Evolutionary conservation across 225 moss, liverwort and hornwort genomes (phyloP), one percentile per base, ranked within the genome.

Genomic region (Climacium dendroides): DNA sequence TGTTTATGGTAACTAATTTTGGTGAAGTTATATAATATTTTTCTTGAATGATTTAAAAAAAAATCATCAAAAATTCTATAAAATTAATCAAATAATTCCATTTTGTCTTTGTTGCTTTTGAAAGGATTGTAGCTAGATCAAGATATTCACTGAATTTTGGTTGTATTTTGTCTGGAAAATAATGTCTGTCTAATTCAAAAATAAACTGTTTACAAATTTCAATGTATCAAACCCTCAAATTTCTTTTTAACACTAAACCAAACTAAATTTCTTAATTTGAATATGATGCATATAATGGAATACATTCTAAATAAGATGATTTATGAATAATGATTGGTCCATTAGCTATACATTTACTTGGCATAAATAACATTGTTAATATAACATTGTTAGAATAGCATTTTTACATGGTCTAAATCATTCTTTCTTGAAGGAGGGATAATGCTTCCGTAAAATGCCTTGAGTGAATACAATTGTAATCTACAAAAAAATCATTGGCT

Each of bases 121-220:
- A 43, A 26, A 26, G 3, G 41, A 15, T 41, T 43, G 25, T 43
- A 70, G n/a, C n/a, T n/a, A 43, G 9, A 41, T 3, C 9, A 41
- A 41, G 7, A 41, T 70, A 41, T 15, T n/a, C 41, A 2, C 26
- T 70, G 9, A 71, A 8, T 15, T 26, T 43, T 43, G 26, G 26
- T 9, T 71, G 3, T 26, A 26, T 26, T 26, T 43, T 0, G 1
- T n/a, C 18, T 0, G 5, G 0, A 70, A 39, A 41, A 26, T 1
- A 71, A 43, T 43, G 15, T 1, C 15, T 43, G 9, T 3, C 5
- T 3, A 26, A 15, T 43, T 15, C 8, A 41, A 71, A 28, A 16
- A 26, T 9, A 15, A 28, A 28, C 26, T 16, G 3, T 43, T 71
- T 26, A 3, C 8, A 69, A 16, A 9, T 3, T 26, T 43, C 3